Base-by-base conservation (phyloP, 768 basidiomycete genomes). In the Lactarius sp. region DNA sequence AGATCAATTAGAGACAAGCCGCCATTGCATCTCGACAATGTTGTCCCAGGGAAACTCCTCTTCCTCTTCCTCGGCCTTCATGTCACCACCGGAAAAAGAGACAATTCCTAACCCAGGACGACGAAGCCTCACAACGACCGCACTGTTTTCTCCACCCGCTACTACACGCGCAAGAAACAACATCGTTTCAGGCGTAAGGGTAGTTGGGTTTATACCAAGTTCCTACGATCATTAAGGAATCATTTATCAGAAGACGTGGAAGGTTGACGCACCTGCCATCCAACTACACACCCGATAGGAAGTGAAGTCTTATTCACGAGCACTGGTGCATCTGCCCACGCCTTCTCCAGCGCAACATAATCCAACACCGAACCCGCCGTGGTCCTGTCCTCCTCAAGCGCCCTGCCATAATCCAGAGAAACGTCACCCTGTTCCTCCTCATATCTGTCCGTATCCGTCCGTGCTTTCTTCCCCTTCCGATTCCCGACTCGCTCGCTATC, bases 171-270 rank as follows among this genome's bases (percentile, higher is more conserved):
- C 84, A 2, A 84, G 64, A n/a, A 74, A 76, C 20, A 86, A 69
- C 60, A 87, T 68, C 13, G 80, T 71, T 65, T 87, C 88, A 0
- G 88, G 88, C 5, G 85, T 80, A 56, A 79, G 80, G 4, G 86
- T 87, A 6, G 69, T 70, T 0, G 82, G 82, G 66, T 87, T 81
- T 55, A 90, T 79, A 0, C 77, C 83, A 2, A 90, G 78, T 6
- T 72, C 80, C 87, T 89, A 67, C 34, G 20, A 22, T 36, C 9
- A n/a, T 27, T 50, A 27, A 55, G 52, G 14, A 34, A 56, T n/a
- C 1, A 2, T 9, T n/a, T 37, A 6, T 66, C 42, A 59, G 52
- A 16, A 42, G 37, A 16, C 34, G 33, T 20, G 58, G 13, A 13
- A 22, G 39, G n/a, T 52, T 22, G 16, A 59, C 50, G 39, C 33